Conservation (phyloP, 202 grass and related monocot species). For the Thinopyrum obtusiflorum region DNA sequence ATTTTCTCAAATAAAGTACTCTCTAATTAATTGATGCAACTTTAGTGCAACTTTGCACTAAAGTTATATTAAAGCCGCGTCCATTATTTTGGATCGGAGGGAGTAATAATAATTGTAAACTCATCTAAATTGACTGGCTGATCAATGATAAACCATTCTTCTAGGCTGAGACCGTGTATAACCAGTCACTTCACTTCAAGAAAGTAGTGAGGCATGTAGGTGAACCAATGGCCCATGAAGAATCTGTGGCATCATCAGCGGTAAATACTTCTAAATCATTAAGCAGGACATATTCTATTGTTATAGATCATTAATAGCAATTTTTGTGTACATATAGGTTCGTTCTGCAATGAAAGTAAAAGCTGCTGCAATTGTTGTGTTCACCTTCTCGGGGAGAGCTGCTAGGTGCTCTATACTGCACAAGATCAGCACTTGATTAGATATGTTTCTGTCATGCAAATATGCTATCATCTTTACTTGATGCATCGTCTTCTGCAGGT, state of each 20-base stretch:
- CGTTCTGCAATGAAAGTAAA: constrained; percentile 96
- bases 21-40: too few species aligned
- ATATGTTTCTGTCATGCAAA: not conserved
- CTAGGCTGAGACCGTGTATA: constrained; percentile 88
- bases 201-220: constrained; percentile 70
- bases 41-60: too few species aligned
- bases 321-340: constrained; percentile 48
- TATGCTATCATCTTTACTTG: constrained; percentile 18
- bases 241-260: constrained; percentile 93
- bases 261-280: constrained; percentile 41
- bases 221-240: constrained; percentile 84
- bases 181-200: constrained; percentile 86
- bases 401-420: constrained; percentile 52
- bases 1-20: not conserved
- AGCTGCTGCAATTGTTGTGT: constrained; percentile 82
- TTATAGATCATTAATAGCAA: not conserved
- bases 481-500: constrained; percentile 48
- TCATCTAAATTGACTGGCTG: constrained; percentile 18
- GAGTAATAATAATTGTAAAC: not conserved
- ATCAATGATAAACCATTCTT: constrained; percentile 32
- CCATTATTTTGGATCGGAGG: too few species aligned
- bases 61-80: too few species aligned
- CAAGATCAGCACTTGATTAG: constrained; percentile 1
- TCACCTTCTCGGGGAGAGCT: constrained; percentile 83
- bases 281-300: not conserved